These are phyloP conservation scores for Irpex sp. DNA, from an alignment of 1,284 basidiomycete species.

Conservation along the genomic window DNA sequence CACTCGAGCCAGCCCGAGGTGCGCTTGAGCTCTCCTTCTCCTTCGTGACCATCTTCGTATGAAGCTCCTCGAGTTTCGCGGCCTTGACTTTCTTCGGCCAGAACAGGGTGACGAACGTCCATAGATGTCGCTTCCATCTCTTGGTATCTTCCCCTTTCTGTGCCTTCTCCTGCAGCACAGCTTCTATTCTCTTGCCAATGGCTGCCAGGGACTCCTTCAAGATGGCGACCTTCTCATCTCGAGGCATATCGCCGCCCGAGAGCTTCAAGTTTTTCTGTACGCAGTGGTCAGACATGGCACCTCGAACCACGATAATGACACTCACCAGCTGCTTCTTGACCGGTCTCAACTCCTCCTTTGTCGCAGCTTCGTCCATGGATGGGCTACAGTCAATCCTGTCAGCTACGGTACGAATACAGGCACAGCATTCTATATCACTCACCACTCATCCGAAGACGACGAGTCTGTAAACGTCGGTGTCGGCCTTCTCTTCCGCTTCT, in stretches of 20 bases:
- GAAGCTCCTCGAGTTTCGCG: constrained; percentile 87
- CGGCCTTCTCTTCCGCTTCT: constrained; percentile 81
- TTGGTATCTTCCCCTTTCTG: constrained; percentile 76
- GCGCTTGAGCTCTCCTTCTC: constrained; percentile 33
- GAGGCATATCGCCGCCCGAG: constrained; percentile 87
- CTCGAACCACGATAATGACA: constrained; percentile 13
- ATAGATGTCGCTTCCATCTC: constrained; percentile 91
- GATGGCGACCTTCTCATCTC: constrained; percentile 93
- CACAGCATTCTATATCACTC: constrained; percentile 27
- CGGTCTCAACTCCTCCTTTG: constrained; percentile 94
- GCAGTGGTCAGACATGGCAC: not conserved
- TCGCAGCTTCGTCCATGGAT: constrained; percentile 94
- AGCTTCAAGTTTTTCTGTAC: constrained; percentile 88
- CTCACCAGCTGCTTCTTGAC: constrained; percentile 94
- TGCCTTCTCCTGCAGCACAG: constrained; percentile 75
- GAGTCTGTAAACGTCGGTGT: constrained; percentile 93
- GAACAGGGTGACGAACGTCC: constrained; percentile 96
- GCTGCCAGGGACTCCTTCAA: constrained; percentile 94
- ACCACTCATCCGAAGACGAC: constrained; percentile 86
- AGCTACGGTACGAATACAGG: not conserved
- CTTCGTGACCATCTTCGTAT: constrained; percentile 90
- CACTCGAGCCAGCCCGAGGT: constrained; percentile 26
- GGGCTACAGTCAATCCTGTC: constrained; percentile 44
- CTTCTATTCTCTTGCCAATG: constrained; percentile 91
- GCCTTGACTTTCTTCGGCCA: constrained; percentile 98